Evolutionary conservation across 2,329 filamentous ascomycete genomes (phyloP), one percentile per base, ranked within the genome.

Genomic region (Endoconidiophora polonica): DNA sequence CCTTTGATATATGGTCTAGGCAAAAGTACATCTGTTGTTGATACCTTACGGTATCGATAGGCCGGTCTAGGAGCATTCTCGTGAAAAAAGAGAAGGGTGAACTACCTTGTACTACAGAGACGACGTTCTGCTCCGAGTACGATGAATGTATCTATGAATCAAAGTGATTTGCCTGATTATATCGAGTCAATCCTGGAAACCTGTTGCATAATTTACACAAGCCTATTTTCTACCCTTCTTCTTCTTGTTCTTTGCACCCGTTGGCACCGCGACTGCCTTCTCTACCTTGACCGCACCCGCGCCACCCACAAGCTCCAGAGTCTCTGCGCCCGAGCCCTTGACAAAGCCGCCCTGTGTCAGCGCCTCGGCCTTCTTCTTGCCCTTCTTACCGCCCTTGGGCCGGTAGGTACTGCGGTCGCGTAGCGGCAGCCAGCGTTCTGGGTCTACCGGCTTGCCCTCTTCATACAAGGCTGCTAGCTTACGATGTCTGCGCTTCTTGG

Each of bases 381-480:
- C 85, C 72, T 94, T 94, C 69, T 83, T 87, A n/a, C 51, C 47
- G 4, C 87, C 87, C 68, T 91, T 94, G 5, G 88, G 87, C 44
- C 83, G 72, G 65, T 94, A 98, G 39, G 79, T 84, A 58, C 84
- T 91, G 52, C 91, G 76, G 62, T 98, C 91, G 48, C 83, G 79
- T 59, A 96, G 70, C 10, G 91, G 90, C 54, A 98, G 66, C 91
- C 91, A 98, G 55, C 91, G 74, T 66, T 98, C 91, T 0, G 86
- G 81, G 63, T 98, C 91, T 33, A 85, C 76, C 56, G 79, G 80
- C 70, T 87, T 93, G 57, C 73, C 77, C 48, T 84, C 75, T 53
- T 86, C 84, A 59, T 77, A 85, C 59, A 80, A 74, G 65, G 85
- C 86, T 29, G 83, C 83, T 58, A 84, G 68, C 57, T 76, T 76